Evolutionary conservation across 2,329 filamentous ascomycete species (phyloP), one percentile per base, ranked within the genome.

Genomic region (Colletotrichum simmondsii): DNA sequence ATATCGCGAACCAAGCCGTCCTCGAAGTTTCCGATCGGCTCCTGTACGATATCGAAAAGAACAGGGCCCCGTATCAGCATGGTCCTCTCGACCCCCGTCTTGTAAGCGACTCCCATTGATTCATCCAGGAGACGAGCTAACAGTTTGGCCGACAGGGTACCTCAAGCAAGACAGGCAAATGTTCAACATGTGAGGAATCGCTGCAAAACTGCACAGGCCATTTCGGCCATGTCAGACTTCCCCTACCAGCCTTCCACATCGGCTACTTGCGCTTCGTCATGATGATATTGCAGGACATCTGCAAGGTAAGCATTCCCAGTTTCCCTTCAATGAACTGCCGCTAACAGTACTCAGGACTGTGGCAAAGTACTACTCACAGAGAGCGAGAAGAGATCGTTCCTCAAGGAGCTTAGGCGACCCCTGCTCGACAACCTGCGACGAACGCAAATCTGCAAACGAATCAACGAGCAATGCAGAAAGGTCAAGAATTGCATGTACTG

Each of bases 251-350:
- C 56, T 98, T 98, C 80, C 97, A 99, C 80, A 95, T 98, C 76
- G 97, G 97, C 49, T 99, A 98, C 81, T 90, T 99, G 78, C 97
- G 95, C 81, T 95, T 97, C 81, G 95, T 97, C 75, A 96, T 97
- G 80, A 92, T 92, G 57, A 95, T 98, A 68, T 88, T 99, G 28
- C 95, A 98, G 81, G 93, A 97, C 79, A 97, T 99, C 76, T 99
- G 97, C 91, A 99, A 98, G 80, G 84, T 88, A 80, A 56, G 79
- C 61, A n/a, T n/a, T 22, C 14, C 7, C 11, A 3, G 24, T 52
- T 24, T 24, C 26, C 32, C 14, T 12, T 28, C 26, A 28, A 28
- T 28, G 26, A 3, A 3, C 11, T 28, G 32, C 24, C 30, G 14
- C 67, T 74, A 4, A 73, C 35, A 5, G 2, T 16, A 14, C 46